A percentile compares a stretch with the other conserved stretches of the same genome.
Evolutionary conservation across 495 filamentous ascomycete species (phyloP).

Genomic region (Letharia columbiana): DNA sequence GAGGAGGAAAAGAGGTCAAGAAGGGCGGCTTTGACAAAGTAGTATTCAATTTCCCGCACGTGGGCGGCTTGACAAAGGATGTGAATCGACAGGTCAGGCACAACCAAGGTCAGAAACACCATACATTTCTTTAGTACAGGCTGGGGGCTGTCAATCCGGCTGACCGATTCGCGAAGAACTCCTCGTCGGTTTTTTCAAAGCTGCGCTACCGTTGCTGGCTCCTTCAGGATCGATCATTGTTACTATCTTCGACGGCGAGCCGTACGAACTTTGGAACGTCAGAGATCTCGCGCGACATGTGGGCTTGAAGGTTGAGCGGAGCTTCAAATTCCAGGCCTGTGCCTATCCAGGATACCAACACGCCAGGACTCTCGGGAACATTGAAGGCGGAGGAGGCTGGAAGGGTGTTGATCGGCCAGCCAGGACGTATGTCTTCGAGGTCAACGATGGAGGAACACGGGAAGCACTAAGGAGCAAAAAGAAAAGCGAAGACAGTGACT

Average conservation of each 20-base stretch:
- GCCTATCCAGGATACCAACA: slow-evolving; percentile 83
- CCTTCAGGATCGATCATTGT: slow-evolving; percentile 63
- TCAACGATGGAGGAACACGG: slow-evolving; percentile 45
- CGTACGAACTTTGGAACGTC: slow-evolving; percentile 93
- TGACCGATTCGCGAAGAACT: slow-evolving; percentile 43
- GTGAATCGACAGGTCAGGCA: slow-evolving; percentile 87
- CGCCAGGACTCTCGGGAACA: slow-evolving; percentile 74
- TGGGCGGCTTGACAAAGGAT: slow-evolving; percentile 83
- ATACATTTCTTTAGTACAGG: background rate
- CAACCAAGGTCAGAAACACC: slow-evolving; percentile 56
- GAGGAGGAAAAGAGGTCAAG: slow-evolving; percentile 37
- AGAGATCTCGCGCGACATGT: slow-evolving; percentile 72
- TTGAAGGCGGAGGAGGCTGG: slow-evolving; percentile 59
- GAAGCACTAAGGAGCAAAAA: slow-evolving; percentile 26
- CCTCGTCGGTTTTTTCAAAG: slow-evolving; percentile 71
- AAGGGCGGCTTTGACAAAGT: slow-evolving; percentile 59
- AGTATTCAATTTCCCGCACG: slow-evolving; percentile 94
- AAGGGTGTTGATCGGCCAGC: slow-evolving; percentile 68
- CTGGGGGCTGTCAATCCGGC: background rate
- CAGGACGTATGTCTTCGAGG: slow-evolving; percentile 70
- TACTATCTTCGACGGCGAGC: slow-evolving; percentile 84
- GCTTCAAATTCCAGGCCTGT: slow-evolving; percentile 64
- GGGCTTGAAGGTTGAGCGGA: slow-evolving; percentile 64
- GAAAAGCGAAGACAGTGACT: slow-evolving; percentile 39
- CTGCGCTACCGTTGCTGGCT: slow-evolving; percentile 44